Conservation (phyloP, 768 basidiomycete species). For the Mycena venus region DNA sequence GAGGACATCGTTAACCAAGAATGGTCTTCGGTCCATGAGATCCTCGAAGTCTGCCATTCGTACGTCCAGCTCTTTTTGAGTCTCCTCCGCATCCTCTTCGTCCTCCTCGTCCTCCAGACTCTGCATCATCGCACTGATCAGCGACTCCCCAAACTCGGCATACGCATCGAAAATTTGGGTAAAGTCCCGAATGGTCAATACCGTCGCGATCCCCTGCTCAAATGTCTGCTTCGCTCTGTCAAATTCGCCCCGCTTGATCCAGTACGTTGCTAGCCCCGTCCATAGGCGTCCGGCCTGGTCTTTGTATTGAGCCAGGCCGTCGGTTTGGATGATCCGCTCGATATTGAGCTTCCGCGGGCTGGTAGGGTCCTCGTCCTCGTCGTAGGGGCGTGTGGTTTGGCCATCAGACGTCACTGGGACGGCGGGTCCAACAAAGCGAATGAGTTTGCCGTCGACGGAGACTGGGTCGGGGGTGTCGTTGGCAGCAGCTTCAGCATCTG, state of each 20-base stretch:
- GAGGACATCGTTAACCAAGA: constrained; percentile 96
- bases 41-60: constrained; percentile 95
- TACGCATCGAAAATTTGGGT: constrained; percentile 98
- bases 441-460: constrained; percentile 70
- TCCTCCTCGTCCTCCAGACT: constrained; percentile 86
- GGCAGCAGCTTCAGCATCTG: constrained; percentile 57
- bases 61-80: constrained; percentile 85
- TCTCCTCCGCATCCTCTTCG: constrained; percentile 86
- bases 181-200: constrained; percentile 96
- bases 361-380: constrained; percentile 87
- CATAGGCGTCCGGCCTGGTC: constrained; percentile 97
- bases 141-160: constrained; percentile 91
- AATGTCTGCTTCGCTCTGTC: constrained; percentile 91
- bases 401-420: constrained; percentile 65
- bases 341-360: constrained; percentile 84
- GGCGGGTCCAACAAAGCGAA: constrained; percentile 80
- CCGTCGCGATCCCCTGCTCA: constrained; percentile 85
- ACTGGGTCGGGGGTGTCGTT: constrained; percentile 52
- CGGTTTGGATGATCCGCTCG: constrained; percentile 85
- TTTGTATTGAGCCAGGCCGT: constrained; percentile 91
- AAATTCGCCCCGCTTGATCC: constrained; percentile 98
- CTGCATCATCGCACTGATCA: constrained; percentile 92
- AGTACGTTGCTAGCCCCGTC: constrained; percentile 97
- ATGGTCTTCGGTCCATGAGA: constrained; percentile 94
- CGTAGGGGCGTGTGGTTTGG: constrained; percentile 66